Base-by-base conservation (phyloP, 2,329 filamentous ascomycete species). In the Epichloe typhina region DNA sequence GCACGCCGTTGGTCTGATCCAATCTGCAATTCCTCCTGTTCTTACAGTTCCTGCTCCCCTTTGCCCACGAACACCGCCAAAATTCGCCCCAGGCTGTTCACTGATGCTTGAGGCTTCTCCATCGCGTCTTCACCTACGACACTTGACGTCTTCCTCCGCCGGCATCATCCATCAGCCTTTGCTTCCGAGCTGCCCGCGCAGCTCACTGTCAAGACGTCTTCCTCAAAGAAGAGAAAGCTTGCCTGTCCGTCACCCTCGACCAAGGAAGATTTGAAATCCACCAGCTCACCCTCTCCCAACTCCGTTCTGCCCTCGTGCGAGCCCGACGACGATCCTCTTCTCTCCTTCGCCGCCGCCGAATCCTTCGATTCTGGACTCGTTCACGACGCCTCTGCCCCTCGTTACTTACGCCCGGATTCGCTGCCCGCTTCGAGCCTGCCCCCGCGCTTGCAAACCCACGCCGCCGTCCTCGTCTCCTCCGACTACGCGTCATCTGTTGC, bases 131-230 rank as follows among this genome's bases (percentile, higher is more conserved):
- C 38, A 37, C 17, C 44, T 36, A 15, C 39, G 7, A 40, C 37
- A 39, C 49, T 50, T 17, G 47, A 43, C 41, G 31, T 39, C 19
- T 55, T 45, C 26, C 41, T 53, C 35, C 33, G 36, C 47, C 50
- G 33, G 15, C 39, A 50, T 36, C 36, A 49, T 48, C 48, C 50
- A 43, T 45, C 48, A 23, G 43, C 51, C 37, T 53, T 49, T 41
- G 44, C 47, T 57, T 62, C 61, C 68, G 77, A 81, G 77, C 77
- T 81, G 77, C 77, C 61, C 59, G 66, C 66, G 80, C 79, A 82
- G 80, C 80, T 83, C 80, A 70, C 74, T 66, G 73, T 77, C 80
- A 84, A 76, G 69, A 84, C 80, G 80, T 83, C 80, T 80, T 83
- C 79, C 72, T 74, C 71, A 76, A 84, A 83, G 79, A 84, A 83